Evolutionary conservation across 2,329 filamentous ascomycete species (phyloP).

Genomic region (Calonectria pseudoturangicola): DNA sequence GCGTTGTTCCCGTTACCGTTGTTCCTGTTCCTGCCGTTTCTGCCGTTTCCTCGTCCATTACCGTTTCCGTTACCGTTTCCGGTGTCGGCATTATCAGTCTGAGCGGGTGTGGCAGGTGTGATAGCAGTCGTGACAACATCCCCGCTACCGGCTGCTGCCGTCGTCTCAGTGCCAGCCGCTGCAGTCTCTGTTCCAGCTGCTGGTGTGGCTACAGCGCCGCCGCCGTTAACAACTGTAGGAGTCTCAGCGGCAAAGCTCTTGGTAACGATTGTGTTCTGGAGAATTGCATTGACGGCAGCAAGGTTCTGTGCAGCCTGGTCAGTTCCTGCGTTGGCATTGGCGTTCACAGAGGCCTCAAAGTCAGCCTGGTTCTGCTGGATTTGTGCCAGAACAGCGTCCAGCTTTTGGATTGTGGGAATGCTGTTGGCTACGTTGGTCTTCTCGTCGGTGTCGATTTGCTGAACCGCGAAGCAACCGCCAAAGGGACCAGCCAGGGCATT

Average conservation of each 20-base stretch:
- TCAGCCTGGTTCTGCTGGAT: constrained; percentile 71
- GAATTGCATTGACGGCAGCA: constrained; percentile 63
- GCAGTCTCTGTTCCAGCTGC: neutral
- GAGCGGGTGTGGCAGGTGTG: constrained; percentile 20
- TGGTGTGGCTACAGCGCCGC: constrained; percentile 17
- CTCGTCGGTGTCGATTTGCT: constrained; percentile 68
- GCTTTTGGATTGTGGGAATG: constrained; percentile 67
- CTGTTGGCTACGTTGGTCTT: constrained; percentile 65
- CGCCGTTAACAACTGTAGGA: constrained; percentile 50
- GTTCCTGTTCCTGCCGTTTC: constrained; percentile 13
- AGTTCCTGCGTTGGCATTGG: constrained; percentile 65
- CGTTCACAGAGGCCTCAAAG: constrained; percentile 63
- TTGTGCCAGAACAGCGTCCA: constrained; percentile 68
- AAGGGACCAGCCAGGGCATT: constrained; percentile 74
- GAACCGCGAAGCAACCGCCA: constrained; percentile 74
- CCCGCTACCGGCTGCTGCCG: neutral
- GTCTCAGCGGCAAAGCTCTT: constrained; percentile 59
- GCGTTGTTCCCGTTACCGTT: constrained; percentile 9
- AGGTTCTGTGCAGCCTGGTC: constrained; percentile 53
- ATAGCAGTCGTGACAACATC: constrained; percentile 30
- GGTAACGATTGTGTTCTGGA: constrained; percentile 56
- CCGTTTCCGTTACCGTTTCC: constrained; percentile 7
- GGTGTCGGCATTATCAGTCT: constrained; percentile 25
- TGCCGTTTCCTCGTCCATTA: constrained; percentile 3
- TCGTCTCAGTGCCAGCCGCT: neutral